Base-by-base conservation (phyloP, 169 alveolate genomes). In the Eimeria sp. region DNA sequence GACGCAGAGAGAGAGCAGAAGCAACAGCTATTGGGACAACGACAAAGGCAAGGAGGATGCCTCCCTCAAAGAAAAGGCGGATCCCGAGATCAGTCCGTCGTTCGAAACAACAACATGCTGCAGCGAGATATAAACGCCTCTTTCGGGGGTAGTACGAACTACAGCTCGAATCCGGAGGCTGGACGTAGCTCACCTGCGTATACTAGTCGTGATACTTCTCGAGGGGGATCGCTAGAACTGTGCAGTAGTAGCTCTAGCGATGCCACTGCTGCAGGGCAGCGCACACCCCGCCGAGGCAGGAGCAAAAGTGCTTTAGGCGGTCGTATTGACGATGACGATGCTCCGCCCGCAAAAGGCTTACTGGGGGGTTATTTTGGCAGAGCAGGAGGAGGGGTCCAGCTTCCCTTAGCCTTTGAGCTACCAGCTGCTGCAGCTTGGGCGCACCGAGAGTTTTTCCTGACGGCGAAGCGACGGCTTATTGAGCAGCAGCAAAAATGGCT, bases 371-470 rank as follows among this genome's bases (percentile, higher is more conserved):
- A 64, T 64, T 87, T 87, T 62, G 83, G 94, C 83, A 62, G 94
- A 62, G 94, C 94, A 64, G 94, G 94, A 40, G 94, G 94, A 62
- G 83, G 94, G 52, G 82, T 87, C 64, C 94, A 87, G 83, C 94
- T 64, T 25, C 94, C 94, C 18, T 16, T 87, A 25, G 94, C 94
- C 33, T 87, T 87, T 87, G 94, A 87, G 27, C 82, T 87, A 54
- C 94, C 94, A 68, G 94, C 94, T 43, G 94, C 94, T 66, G 94
- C 94, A 46, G 94, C 94, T 10, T 87, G 94, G 94, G 94, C 94
- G 54, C 94, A 87, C 52, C 83, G 94, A 40, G 94, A 87, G 54
- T 87, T 87, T 62, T 87, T 87, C 58, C 64, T 87, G 27, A 87
- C 94, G 14, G 94, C 94, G 20, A 87, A 87, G 94, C 94, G 94